Evolutionary conservation across 1,284 basidiomycete species (phyloP), one percentile per base, ranked within the genome.

Genomic region (Heliocybe sulcata): DNA sequence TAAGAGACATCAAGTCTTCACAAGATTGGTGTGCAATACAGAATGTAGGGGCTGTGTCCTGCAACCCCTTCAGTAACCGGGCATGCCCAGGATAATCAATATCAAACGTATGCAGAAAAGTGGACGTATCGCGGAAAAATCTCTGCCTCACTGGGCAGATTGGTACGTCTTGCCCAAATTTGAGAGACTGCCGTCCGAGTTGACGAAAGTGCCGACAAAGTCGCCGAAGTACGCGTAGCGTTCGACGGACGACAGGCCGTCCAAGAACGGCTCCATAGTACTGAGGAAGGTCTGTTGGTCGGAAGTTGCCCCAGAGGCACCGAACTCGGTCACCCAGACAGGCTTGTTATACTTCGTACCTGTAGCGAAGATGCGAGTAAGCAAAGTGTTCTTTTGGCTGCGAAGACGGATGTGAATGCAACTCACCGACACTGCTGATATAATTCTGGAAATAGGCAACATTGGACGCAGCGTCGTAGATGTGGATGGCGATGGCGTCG

Each of bases 391-490:
- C 12, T 20, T 6, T 6, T 20, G n/a, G 19, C n/a, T 42, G 6
- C 12, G 16, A 42, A 20, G 38, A 42, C 4, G 38, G 3, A 16
- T 6, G 38, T 16, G 19, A 42, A 42, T 16, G 4, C 19, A 16
- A 42, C 38, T 42, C 38, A 42, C 38, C 38, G 47, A 64, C 57
- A 56, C 45, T 54, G 51, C 63, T 58, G 63, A 67, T 68, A 64
- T 69, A 69, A 55, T 56, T 57, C 66, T 69, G 33, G 63, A 64
- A 68, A 62, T 68, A 68, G 49, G 53, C 61, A 25, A 60, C 54
- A 63, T 68, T 67, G 51, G 64, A 64, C 42, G 68, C 67, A 12
- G 64, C 63, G 61, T 67, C 67, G 63, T 69, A 69, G 58, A 69
- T 67, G 60, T 69, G 68, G 57, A 65, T 62, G 45, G 68, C 68